phyloP scores from a whole-genome alignment of 495 filamentous ascomycete species.

The Penicillium herquei region DNA sequence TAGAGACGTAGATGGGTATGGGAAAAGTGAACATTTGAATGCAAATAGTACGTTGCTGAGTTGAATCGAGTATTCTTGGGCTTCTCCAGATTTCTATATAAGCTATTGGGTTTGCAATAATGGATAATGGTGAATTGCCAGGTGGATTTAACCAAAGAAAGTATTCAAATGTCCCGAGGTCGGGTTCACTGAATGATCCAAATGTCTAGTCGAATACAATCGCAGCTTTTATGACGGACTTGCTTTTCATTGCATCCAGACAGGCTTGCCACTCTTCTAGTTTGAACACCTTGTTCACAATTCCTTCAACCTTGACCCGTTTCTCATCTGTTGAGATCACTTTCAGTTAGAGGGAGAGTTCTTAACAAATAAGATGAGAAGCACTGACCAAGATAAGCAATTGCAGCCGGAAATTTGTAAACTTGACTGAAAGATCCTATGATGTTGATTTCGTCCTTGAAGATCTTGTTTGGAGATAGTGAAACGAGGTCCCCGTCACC shows the following conservation, averaged over 20 bases:
- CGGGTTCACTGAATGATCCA: no score
- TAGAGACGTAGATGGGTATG: no score
- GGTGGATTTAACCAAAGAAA: no score
- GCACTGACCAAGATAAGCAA: constrained; percentile 51
- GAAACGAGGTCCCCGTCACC: constrained; percentile 56
- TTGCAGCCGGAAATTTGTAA: constrained; percentile 71
- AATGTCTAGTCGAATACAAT: constrained; percentile 66
- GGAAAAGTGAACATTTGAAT: no score
- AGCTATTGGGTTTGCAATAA: no score
- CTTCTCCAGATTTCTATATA: no score
- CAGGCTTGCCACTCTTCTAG: constrained; percentile 46
- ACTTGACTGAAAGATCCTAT: constrained; percentile 68
- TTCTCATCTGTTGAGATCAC: constrained; percentile 48
- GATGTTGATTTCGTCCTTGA: constrained; percentile 65
- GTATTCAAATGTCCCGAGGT: no score
- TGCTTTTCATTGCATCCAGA: constrained; percentile 52
- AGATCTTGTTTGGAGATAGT: constrained; percentile 68
- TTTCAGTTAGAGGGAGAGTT: neutral
- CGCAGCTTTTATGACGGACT: constrained; percentile 69
- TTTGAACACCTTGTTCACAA: constrained; percentile 53
- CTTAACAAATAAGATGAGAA: no score
- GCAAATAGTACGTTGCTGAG: no score
- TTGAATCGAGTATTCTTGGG: no score
- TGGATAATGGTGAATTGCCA: no score
- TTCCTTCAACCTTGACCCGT: constrained; percentile 59